Evolutionary conservation across 2,329 filamentous ascomycete species (phyloP).

Genomic region (Elsinoe necatrix): DNA sequence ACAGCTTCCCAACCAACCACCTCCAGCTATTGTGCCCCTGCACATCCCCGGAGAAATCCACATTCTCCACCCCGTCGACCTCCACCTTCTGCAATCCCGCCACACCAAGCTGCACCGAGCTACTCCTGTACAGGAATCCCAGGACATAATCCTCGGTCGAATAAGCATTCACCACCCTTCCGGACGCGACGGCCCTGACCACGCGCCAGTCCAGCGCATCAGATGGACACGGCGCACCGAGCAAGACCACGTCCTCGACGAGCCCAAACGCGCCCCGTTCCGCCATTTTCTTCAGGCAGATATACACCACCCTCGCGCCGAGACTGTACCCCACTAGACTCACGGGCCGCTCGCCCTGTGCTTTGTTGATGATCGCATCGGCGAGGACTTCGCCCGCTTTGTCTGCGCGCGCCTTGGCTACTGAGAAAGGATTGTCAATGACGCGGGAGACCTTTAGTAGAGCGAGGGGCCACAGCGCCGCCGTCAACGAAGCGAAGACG

Average conservation of each 20-base stretch:
- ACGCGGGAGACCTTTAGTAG: conserved; percentile 38
- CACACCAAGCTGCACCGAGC: conserved; percentile 71
- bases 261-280: conserved; percentile 74
- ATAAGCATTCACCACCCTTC: conserved; percentile 79
- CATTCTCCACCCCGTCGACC: conserved; percentile 56
- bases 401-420: conserved; percentile 31
- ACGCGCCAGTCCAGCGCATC: conserved; percentile 64
- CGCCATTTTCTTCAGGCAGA: conserved; percentile 68
- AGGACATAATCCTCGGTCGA: conserved; percentile 77
- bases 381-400: conserved; percentile 35
- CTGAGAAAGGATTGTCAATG: conserved; percentile 35
- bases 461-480: conserved; percentile 43
- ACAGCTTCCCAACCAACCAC: conserved; percentile 43
- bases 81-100: conserved; percentile 71
- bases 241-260: conserved; percentile 72
- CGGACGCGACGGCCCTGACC: conserved; percentile 69
- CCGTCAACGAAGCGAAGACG: conserved; percentile 39
- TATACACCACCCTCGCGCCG: conserved; percentile 58
- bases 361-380: conserved; percentile 35
- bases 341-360: conserved; percentile 34
- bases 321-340: conserved; percentile 35
- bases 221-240: conserved; percentile 72
- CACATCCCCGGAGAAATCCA: conserved; percentile 45
- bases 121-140: conserved; percentile 77
- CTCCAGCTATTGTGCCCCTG: conserved; percentile 45